Percentiles rank a stretch among this genome's conserved stretches.
Conservation (phyloP, 176 grass and related monocot species). For the Carex pumila region DNA sequence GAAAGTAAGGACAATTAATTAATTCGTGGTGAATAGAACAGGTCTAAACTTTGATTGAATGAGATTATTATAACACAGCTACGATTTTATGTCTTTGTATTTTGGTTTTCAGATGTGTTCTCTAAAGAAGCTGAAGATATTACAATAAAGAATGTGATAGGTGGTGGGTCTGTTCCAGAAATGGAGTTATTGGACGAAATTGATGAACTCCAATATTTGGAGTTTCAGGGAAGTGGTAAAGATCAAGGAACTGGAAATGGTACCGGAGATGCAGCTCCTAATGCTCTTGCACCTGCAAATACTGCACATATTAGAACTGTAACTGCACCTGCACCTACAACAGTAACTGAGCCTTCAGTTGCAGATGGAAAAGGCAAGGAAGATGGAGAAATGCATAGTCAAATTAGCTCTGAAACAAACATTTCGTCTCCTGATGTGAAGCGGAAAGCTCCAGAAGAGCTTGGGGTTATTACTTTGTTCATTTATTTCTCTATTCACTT, state of each 20-base stretch:
- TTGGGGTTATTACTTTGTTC: slow-evolving; percentile 47
- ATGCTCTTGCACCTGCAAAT: not conserved
- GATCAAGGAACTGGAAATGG: not conserved
- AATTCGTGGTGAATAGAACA: not conserved
- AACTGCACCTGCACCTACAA: not conserved
- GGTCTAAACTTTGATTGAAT: slow-evolving; percentile 26
- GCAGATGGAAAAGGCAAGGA: slow-evolving; percentile 24
- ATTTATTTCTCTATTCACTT: not conserved
- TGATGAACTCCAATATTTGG: slow-evolving; percentile 36
- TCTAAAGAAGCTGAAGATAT: slow-evolving; percentile 38
- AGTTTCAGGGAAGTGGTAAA: slow-evolving; percentile 31
- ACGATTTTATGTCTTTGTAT: not conserved
- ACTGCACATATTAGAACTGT: not conserved
- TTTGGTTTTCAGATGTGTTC: slow-evolving; percentile 15
- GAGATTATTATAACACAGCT: slow-evolving; percentile 9
- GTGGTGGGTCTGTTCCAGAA: slow-evolving; percentile 10
- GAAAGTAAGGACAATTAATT: not conserved
- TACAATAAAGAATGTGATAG: slow-evolving; percentile 33
- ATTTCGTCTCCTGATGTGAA: slow-evolving; percentile 29
- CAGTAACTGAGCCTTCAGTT: not conserved
- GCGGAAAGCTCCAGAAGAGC: slow-evolving; percentile 49
- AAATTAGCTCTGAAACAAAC: not conserved
- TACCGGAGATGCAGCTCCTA: not conserved
- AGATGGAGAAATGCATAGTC: slow-evolving; percentile 24
- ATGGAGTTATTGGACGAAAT: slow-evolving; percentile 20